Evolutionary conservation across 192 early-diverging fungal species (phyloP), one percentile per base, ranked within the genome.

Genomic region (Backusella westeae): DNA sequence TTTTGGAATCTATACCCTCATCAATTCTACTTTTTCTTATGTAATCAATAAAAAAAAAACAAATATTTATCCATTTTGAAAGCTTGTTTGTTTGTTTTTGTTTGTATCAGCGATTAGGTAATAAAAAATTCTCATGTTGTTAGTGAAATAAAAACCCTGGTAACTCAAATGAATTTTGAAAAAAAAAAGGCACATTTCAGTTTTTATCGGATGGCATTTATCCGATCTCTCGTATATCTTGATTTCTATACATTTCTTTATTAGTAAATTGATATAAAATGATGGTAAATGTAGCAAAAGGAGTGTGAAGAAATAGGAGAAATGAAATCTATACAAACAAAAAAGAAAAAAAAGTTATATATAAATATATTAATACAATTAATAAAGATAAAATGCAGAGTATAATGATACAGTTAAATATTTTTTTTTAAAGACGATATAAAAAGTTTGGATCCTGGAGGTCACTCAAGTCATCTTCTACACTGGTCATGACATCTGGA

Each of bases 391-490:
- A 63, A 29, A 63, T 63, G 56, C 56, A 59, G 53, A 10, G 23
- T 59, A 23, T 23, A 59, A 59, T 59, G 23, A 26, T 59, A 59
- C 21, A 59, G 10, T 21, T 59, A 26, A 59, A 3, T 59, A 0
- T 59, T 26, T 53, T 26, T 53, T 53, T 41, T 68, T 66, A 75
- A n/a, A 75, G 65, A 1, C 66, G 39, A 75, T 75, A 75, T 35
- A 75, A 42, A 67, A 75, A 68, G n/a, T 75, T 75, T 19, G 63
- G 41, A 34, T 75, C 63, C 7, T 67, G 41, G 10, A 75, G 14
- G 15, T 75, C 74, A 19, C 39, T 75, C 38, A 75, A 42, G 34
- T 75, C 74, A 34, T 68, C 74, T n/a, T 67, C 74, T 9, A 46
- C 74, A 4, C 42, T 67, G 8, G 66, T 46, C 41, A 49, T 67